A percentile compares a stretch with the other conserved stretches of the same genome.
Evolutionary conservation across 768 basidiomycete species (phyloP).

Genomic region (Termitomyces sp.): DNA sequence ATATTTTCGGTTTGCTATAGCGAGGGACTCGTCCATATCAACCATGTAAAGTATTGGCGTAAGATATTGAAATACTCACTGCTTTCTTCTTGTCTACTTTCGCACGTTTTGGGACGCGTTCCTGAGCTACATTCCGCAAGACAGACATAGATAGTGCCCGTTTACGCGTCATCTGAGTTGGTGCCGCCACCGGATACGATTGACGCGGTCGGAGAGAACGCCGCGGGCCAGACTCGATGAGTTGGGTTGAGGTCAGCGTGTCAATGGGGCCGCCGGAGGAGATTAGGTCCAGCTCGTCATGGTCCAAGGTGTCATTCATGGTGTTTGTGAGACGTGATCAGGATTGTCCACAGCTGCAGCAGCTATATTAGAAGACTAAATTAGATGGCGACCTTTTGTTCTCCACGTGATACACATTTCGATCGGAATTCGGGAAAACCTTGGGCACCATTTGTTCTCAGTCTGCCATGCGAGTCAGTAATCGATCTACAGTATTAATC

Average conservation of each 20-base stretch:
- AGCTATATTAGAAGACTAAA: background rate
- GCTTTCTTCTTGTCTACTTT: conserved; percentile 35
- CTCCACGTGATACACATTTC: background rate
- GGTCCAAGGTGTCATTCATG: conserved; percentile 1
- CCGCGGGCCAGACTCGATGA: background rate
- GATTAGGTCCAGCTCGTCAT: conserved; percentile 13
- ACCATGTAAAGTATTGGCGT: background rate
- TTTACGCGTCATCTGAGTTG: conserved; percentile 10
- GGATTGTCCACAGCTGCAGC: too few relatives aligned
- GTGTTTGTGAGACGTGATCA: background rate
- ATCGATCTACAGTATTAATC: too few relatives aligned
- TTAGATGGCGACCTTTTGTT: background rate
- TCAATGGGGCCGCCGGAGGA: background rate
- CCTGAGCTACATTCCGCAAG: conserved; percentile 1
- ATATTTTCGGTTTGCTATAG: conserved; percentile 35
- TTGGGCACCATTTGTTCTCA: too few relatives aligned
- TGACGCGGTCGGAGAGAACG: conserved; percentile 14
- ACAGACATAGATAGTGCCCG: conserved; percentile 13
- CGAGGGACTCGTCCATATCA: background rate
- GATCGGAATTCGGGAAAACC: background rate
- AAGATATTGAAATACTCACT: conserved; percentile 18
- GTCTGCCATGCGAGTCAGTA: too few relatives aligned
- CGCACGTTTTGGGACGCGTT: conserved; percentile 23
- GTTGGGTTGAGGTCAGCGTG: background rate
- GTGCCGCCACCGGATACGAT: background rate